Evolutionary conservation across 2,329 filamentous ascomycete genomes (phyloP).

Genomic region (Aureobasidium melanogenum): DNA sequence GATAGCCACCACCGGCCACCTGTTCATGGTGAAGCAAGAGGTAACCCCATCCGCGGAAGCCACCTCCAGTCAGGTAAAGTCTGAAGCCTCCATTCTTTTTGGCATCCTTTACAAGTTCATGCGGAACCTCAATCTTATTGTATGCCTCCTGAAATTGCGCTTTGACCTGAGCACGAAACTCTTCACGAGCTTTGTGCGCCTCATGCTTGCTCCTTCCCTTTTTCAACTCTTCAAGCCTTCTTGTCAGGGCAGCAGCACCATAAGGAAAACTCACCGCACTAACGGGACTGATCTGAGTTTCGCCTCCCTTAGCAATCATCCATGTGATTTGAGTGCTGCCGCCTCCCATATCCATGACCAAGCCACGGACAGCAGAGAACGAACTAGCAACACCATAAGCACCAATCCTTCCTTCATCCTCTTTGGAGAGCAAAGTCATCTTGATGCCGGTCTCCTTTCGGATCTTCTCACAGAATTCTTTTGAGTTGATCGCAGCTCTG

Average conservation of each 20-base stretch:
- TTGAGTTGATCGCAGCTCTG: conserved; percentile 63
- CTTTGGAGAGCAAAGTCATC: conserved; percentile 62
- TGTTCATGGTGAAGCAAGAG: conserved; percentile 70
- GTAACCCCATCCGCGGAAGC: conserved; percentile 85
- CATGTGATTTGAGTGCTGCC: conserved; percentile 58
- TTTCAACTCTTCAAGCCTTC: conserved; percentile 35
- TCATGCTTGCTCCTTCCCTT: conserved; percentile 18
- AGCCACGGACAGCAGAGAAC: conserved; percentile 55
- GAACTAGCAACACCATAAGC: conserved; percentile 70
- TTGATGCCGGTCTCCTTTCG: conserved; percentile 50
- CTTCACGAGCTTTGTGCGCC: conserved; percentile 30
- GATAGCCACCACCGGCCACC: conserved; percentile 64
- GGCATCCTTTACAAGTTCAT: conserved; percentile 26
- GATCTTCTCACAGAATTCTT: conserved; percentile 57
- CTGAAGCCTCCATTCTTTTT: conserved; percentile 47
- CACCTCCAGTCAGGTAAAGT: conserved; percentile 80
- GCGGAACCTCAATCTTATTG: background rate
- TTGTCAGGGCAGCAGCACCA: conserved; percentile 55
- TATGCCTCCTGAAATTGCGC: conserved; percentile 36
- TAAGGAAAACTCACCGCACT: conserved; percentile 57
- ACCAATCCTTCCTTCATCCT: conserved; percentile 69
- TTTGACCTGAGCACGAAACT: conserved; percentile 14
- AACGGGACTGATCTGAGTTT: conserved; percentile 38
- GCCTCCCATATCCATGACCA: conserved; percentile 77
- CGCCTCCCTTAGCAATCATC: conserved; percentile 42